phyloP scores from a whole-genome alignment of 768 basidiomycete species.

The Xerocomellus dryophilus region DNA sequence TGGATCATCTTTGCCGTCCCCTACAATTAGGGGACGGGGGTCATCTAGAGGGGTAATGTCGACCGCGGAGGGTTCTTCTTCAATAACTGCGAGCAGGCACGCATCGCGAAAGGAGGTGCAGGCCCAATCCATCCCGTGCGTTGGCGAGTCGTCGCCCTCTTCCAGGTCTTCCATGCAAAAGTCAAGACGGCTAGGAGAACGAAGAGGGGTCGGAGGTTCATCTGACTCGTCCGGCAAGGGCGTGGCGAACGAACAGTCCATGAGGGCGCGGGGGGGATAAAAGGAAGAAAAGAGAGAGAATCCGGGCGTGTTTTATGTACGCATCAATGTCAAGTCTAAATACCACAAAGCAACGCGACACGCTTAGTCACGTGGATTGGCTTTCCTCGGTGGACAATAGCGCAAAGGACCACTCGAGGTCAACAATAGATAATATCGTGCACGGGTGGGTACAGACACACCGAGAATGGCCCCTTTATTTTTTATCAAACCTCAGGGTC shows the following conservation, averaged over 20 bases:
- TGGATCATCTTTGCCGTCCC: neutral
- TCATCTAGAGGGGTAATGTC: neutral
- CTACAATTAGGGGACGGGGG: neutral
- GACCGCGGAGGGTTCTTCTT: conserved; percentile 8
- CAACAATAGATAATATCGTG: conserved; percentile 8
- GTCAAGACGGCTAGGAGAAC: conserved; percentile 49
- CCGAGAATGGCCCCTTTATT: conserved; percentile 9
- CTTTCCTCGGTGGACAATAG: conserved; percentile 7
- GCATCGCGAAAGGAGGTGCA: neutral
- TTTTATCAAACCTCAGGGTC: conserved; percentile 27
- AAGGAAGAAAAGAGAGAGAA: neutral
- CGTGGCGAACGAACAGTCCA: conserved; percentile 12
- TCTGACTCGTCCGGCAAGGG: conserved; percentile 13
- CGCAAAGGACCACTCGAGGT: neutral
- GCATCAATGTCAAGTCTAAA: conserved; percentile 16
- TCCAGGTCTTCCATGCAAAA: conserved; percentile 28
- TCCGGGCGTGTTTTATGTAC: conserved; percentile 9
- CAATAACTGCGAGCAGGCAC: neutral
- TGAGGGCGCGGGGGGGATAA: neutral
- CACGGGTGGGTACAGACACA: conserved; percentile 22
- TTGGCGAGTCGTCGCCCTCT: neutral
- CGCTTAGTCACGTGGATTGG: conserved; percentile 26
- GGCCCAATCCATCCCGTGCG: conserved; percentile 14
- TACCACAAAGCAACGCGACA: conserved; percentile 21
- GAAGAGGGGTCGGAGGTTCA: conserved; percentile 31